Evolutionary conservation across 371 early-diverging fungal species (phyloP), one percentile per base, ranked within the genome.

Genomic region (Dinochytrium kinnereticum): DNA sequence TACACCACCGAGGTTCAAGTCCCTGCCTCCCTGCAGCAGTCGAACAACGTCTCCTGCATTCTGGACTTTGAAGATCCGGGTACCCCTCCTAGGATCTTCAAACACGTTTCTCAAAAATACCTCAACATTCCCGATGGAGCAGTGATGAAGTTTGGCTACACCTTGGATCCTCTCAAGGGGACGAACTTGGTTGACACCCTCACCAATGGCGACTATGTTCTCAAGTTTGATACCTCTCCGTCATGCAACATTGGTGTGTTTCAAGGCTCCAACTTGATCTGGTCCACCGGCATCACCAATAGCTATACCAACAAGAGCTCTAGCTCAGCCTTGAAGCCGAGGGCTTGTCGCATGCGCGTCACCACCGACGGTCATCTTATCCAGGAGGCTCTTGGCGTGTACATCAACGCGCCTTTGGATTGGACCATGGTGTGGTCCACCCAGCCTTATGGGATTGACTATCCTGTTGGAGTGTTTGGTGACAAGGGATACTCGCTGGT

Each of bases 371-470:
- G 57, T 30, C 57, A 57, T 30, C 24, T 57, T 30, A 57, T 57
- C 57, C 57, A 57, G 24, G 57, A 57, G 57, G 57, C 57, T 30
- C 57, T 15, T 10, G 57, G 57, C 24, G 57, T 57, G 7, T 57
- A 57, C 57, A 26, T 57, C 24, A 57, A 57, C 24, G 57, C n/a
- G 5, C 57, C 31, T 7, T n/a, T 10, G 26, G 57, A n/a, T 30
- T 57, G 57, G 57, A 57, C 26, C 57, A 26, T 57, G 15, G 68
- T 39, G 17, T 67, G 68, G 68, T 44, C 49, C 19, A 44, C 68
- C 19, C 68, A 44, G 44, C 68, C 68, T 7, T 19, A 24, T 24
- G n/a, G 26, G 19, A 10, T 67, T 24, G 24, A 38, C 17, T 67
- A 67, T 49, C 68, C n/a, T 21, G 68, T 67, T 15, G 68, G 68